Conservation (phyloP, 1,284 basidiomycete species). For the Rhodotorula sp. region DNA sequence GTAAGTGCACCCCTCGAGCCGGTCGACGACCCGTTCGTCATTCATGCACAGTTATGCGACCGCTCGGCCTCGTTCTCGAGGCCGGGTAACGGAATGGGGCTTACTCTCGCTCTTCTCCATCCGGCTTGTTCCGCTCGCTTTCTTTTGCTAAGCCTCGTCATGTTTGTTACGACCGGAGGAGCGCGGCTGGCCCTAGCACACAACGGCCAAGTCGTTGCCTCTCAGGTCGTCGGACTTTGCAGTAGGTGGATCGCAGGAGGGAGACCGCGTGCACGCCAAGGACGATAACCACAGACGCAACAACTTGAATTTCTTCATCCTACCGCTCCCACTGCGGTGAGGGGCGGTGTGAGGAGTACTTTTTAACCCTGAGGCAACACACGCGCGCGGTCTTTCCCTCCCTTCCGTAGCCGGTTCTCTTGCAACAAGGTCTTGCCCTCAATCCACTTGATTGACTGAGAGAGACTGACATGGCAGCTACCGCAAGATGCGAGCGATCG, state of each 20-base stretch:
- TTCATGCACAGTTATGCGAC: slow-evolving; percentile 29
- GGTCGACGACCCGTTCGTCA: slow-evolving; percentile 27
- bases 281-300: slow-evolving; percentile 24
- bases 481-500: slow-evolving; percentile 3
- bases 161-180: background rate
- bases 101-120: slow-evolving; percentile 23
- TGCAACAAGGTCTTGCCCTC: too few relatives aligned
- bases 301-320: slow-evolving; percentile 37
- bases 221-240: background rate
- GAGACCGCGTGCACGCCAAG: background rate
- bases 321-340: slow-evolving; percentile 6
- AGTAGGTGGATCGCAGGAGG: background rate
- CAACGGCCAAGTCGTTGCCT: background rate
- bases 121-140: background rate
- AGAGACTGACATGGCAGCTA: background rate
- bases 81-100: slow-evolving; percentile 31
- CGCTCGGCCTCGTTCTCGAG: background rate
- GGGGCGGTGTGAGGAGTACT: slow-evolving; percentile 5
- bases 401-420: background rate
- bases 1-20: slow-evolving; percentile 21
- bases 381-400: background rate
- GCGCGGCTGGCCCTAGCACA: slow-evolving; percentile 1
- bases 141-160: background rate
- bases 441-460: too few relatives aligned
- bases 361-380: slow-evolving; percentile 38